A percentile compares a stretch with the other conserved stretches of the same genome.
Evolutionary conservation across 192 early-diverging fungal genomes (phyloP).

Genomic region (Pilobolus umbonatus): DNA sequence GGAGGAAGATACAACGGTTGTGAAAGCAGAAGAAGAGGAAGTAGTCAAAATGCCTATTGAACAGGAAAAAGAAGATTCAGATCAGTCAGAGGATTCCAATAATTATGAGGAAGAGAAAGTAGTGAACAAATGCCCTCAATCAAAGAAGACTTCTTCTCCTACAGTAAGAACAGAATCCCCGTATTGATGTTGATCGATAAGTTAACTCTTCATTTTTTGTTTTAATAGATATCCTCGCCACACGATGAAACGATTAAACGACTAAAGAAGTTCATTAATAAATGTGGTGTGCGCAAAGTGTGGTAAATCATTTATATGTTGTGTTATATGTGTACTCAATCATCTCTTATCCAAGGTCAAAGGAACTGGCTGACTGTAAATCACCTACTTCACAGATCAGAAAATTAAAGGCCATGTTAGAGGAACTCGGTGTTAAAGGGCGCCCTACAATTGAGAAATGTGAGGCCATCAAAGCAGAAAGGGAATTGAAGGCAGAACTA

Average conservation of each 20-base stretch:
- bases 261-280: conserved; percentile 3
- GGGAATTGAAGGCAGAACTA: conserved; percentile 51
- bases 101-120: background rate
- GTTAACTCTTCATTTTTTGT: background rate
- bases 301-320: background rate
- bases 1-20: background rate
- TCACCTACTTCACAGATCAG: conserved; percentile 39
- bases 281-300: conserved; percentile 12
- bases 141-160: background rate
- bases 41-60: background rate
- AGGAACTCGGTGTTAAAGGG: conserved; percentile 46
- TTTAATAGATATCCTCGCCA: background rate
- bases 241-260: conserved; percentile 13
- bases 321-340: background rate
- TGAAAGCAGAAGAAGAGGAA: background rate
- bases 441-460: conserved; percentile 55
- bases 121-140: background rate
- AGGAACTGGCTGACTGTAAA: conserved; percentile 38
- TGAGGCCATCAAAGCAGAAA: conserved; percentile 45
- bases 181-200: background rate
- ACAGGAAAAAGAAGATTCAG: background rate
- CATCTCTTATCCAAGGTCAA: conserved; percentile 19
- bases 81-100: background rate
- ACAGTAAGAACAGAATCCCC: background rate
- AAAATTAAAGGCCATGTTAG: conserved; percentile 39